A percentile compares a stretch with the other conserved stretches of the same genome.
These are phyloP conservation scores for Brasilioporus rufonigricans DNA, from an alignment of 768 basidiomycete species.

Conservation along the genomic window DNA sequence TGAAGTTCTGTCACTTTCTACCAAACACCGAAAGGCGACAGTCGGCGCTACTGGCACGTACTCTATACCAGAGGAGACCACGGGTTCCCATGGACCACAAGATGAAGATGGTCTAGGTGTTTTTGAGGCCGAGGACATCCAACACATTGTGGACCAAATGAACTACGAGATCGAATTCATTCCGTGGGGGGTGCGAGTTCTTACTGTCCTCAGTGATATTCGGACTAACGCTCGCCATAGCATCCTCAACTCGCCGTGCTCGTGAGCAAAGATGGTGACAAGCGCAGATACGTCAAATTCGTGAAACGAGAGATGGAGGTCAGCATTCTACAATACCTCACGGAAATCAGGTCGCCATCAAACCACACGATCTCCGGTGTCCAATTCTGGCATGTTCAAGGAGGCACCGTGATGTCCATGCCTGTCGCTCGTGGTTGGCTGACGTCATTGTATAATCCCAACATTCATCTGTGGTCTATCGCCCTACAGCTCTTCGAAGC, in stretches of 20 bases:
- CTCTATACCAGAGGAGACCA: too few species aligned
- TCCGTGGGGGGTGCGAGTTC: not conserved
- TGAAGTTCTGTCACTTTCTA: too few species aligned
- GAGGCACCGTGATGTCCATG: not conserved
- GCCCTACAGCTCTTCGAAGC: not conserved
- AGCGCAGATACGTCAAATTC: constrained; percentile 12
- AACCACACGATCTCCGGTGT: constrained; percentile 13
- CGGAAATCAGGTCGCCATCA: not conserved
- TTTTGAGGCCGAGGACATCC: constrained; percentile 2
- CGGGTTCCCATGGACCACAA: too few species aligned
- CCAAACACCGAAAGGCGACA: too few species aligned
- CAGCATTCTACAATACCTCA: constrained; percentile 4
- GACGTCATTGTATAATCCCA: not conserved
- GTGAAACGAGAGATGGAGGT: constrained; percentile 5
- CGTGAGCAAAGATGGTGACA: not conserved
- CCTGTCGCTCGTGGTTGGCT: not conserved
- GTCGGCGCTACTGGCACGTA: too few species aligned
- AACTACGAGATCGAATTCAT: not conserved
- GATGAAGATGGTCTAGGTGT: not conserved
- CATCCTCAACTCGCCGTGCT: constrained; percentile 13
- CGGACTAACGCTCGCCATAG: not conserved
- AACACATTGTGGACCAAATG: not conserved
- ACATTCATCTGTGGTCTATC: not conserved
- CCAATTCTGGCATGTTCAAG: not conserved
- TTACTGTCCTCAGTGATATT: not conserved